Conservation (phyloP, 805 yeast species). For the Candida andamanensis region DNA sequence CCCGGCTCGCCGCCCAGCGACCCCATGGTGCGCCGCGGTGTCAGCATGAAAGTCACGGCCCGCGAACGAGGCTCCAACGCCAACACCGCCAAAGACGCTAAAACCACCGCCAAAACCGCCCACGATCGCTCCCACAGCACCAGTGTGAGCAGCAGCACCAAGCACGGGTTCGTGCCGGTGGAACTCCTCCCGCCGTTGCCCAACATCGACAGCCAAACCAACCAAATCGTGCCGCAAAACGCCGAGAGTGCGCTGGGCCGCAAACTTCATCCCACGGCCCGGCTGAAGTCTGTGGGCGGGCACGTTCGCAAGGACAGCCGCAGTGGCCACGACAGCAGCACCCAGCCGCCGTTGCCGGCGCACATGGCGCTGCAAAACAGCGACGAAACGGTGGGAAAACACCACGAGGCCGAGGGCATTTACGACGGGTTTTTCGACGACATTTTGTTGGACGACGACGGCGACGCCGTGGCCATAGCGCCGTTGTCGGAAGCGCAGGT, state of each 20-base stretch:
- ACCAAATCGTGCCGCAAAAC: slow-evolving; percentile 13
- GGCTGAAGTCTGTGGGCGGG: slow-evolving; percentile 81
- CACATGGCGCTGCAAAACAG: slow-evolving; percentile 39
- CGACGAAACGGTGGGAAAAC: slow-evolving; percentile 29
- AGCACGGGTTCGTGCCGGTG: slow-evolving; percentile 39
- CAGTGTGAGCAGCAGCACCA: slow-evolving; percentile 17
- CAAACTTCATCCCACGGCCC: slow-evolving; percentile 71
- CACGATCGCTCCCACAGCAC: slow-evolving; percentile 31
- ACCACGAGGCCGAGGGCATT: slow-evolving; percentile 20
- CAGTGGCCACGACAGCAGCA: slow-evolving; percentile 8
- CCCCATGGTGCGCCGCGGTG: slow-evolving; percentile 54
- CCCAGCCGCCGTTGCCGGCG: slow-evolving; percentile 44
- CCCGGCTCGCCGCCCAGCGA: slow-evolving; percentile 20
- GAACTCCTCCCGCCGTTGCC: slow-evolving; percentile 44
- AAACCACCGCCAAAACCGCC: slow-evolving; percentile 18
- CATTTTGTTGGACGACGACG: slow-evolving; percentile 38
- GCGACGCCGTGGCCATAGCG: slow-evolving; percentile 27
- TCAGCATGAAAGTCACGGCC: slow-evolving; percentile 56
- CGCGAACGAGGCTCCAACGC: slow-evolving; percentile 38
- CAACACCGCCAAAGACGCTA: slow-evolving; percentile 1
- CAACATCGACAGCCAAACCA: slow-evolving; percentile 27
- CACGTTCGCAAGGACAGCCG: slow-evolving; percentile 63
- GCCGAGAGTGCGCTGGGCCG: slow-evolving; percentile 11
- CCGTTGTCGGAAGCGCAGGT: slow-evolving; percentile 37
- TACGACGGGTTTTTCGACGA: slow-evolving; percentile 56